Evolutionary conservation across 164 flowering plant genomes (phyloP).

Genomic region (Saururus chinensis): DNA sequence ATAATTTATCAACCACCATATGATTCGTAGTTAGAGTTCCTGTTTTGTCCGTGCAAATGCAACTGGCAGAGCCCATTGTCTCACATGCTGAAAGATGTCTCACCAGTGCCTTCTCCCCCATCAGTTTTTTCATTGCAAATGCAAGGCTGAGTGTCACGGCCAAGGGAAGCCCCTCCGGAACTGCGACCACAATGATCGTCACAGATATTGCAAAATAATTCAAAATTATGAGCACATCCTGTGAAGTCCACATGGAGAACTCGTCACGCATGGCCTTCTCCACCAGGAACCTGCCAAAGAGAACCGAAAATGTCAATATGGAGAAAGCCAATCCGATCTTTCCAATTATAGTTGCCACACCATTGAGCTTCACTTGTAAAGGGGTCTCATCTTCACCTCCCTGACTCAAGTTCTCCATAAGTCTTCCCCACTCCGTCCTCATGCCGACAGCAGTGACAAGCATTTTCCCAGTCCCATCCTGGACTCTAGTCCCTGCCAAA

Average conservation of each 20-base stretch:
- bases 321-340: constrained; percentile 36
- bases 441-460: constrained; percentile 42
- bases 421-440: constrained; percentile 49
- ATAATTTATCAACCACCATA: constrained; percentile 31
- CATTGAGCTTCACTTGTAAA: constrained; percentile 41
- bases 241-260: no score
- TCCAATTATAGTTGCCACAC: constrained; percentile 46
- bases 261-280: constrained; percentile 7
- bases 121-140: constrained; percentile 44
- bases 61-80: constrained; percentile 46
- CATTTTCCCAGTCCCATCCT: constrained; percentile 43
- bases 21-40: constrained; percentile 48
- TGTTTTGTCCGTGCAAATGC: constrained; percentile 47
- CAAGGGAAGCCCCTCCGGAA: constrained; percentile 51
- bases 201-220: no score
- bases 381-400: constrained; percentile 49
- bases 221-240: no score
- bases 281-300: constrained; percentile 21
- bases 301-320: constrained; percentile 26
- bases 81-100: constrained; percentile 46
- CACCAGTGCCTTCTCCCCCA: constrained; percentile 36
- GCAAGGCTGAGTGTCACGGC: constrained; percentile 50
- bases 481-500: constrained; percentile 37
- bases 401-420: constrained; percentile 41
- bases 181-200: constrained; percentile 40